A percentile compares a stretch with the other conserved stretches of the same genome.
Evolutionary conservation across 805 yeast species (phyloP).

Genomic region (Myxozyma neotropica): DNA sequence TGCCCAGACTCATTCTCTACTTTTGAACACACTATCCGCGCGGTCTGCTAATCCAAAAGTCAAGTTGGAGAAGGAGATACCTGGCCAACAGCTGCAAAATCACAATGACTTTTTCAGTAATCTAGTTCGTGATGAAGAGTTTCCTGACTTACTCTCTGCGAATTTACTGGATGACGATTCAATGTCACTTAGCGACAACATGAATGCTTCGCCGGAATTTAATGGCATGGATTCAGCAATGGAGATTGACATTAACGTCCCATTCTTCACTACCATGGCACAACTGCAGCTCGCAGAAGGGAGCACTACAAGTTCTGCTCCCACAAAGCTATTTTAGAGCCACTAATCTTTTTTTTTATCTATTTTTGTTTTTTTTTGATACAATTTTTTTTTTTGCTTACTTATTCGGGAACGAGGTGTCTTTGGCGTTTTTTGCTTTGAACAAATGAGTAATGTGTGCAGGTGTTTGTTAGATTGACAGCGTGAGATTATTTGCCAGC

Average conservation of each 20-base stretch:
- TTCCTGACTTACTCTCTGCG: constrained; percentile 15
- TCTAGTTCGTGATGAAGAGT: constrained; percentile 17
- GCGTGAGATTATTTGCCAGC: too few species aligned
- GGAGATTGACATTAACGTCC: constrained; percentile 9
- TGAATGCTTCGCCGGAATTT: neutral
- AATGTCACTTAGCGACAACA: neutral
- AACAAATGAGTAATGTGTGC: too few species aligned
- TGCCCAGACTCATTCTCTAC: constrained; percentile 2
- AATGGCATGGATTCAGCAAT: neutral
- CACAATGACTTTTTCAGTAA: neutral
- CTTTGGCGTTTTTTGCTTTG: neutral
- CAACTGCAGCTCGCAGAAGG: constrained; percentile 11
- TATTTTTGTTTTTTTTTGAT: neutral
- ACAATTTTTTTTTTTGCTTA: neutral
- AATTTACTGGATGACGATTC: constrained; percentile 6
- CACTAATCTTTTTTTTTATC: too few species aligned
- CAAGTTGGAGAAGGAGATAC: neutral
- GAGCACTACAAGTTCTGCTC: neutral
- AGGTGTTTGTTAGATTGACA: too few species aligned
- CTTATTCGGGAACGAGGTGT: neutral
- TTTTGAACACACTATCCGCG: constrained; percentile 21
- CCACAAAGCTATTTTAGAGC: neutral
- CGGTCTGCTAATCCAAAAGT: constrained; percentile 9
- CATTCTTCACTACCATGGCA: constrained; percentile 27
- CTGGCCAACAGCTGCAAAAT: neutral